phyloP scores from a whole-genome alignment of 1,284 basidiomycete species.

The Tranzscheliella williamsii region DNA sequence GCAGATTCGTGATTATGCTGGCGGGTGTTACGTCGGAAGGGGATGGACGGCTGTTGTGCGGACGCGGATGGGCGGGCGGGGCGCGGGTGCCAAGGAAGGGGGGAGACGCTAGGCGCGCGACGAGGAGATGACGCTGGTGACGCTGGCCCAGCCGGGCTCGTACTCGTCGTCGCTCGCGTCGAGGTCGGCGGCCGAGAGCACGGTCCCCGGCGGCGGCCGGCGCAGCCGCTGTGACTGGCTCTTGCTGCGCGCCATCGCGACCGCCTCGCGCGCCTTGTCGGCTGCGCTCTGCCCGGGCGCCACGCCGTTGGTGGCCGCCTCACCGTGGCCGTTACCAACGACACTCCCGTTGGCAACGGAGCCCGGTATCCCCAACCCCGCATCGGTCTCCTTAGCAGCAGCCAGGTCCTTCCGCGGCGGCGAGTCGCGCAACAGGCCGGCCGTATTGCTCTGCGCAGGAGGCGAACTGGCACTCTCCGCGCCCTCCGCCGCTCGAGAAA shows the following conservation, averaged over 20 bases:
- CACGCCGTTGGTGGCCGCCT: neutral
- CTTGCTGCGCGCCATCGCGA: conserved; percentile 39
- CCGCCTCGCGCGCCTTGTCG: conserved; percentile 31
- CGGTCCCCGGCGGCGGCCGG: conserved; percentile 47
- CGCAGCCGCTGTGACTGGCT: conserved; percentile 40
- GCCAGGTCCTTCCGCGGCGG: neutral
- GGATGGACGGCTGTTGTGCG: too few species aligned
- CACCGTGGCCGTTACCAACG: neutral
- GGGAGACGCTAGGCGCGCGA: conserved; percentile 15
- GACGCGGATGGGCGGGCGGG: too few species aligned
- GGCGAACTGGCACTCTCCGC: neutral
- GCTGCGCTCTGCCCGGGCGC: conserved; percentile 3
- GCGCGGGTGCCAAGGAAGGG: too few species aligned
- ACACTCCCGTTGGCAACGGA: neutral
- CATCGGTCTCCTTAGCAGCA: too few species aligned
- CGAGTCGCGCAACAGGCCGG: neutral
- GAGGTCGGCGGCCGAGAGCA: conserved; percentile 48
- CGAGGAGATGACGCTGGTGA: conserved; percentile 45
- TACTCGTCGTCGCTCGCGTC: conserved; percentile 58
- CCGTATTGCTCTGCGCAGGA: neutral
- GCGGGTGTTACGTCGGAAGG: too few species aligned
- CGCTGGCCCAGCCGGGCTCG: conserved; percentile 53
- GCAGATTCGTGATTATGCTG: too few species aligned
- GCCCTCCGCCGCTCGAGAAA: conserved; percentile 1
- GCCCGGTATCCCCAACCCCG: too few species aligned